These are phyloP conservation scores for Pichia manshurica DNA, from an alignment of 805 yeast genomes.

Conservation along the genomic window DNA sequence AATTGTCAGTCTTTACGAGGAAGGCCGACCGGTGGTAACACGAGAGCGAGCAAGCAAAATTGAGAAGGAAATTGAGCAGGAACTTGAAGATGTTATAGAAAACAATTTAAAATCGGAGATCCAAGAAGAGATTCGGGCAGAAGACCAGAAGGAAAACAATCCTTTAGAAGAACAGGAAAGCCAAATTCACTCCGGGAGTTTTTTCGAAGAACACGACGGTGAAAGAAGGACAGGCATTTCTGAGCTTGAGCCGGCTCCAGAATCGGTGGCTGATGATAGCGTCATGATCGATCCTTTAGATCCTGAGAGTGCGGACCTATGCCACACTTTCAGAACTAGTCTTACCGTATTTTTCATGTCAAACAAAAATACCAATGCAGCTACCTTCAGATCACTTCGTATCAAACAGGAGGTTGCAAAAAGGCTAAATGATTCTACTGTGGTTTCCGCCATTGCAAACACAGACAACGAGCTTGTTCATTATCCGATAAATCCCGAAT, in stretches of 20 bases:
- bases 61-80: too few relatives aligned
- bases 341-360: slow-evolving; percentile 19
- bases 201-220: background rate
- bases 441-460: background rate
- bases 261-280: background rate
- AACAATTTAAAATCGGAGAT: too few relatives aligned
- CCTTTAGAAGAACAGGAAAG: background rate
- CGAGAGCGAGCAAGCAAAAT: too few relatives aligned
- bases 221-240: background rate
- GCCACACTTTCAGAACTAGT: slow-evolving; percentile 2
- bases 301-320: background rate
- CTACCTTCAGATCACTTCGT: slow-evolving; percentile 2
- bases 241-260: slow-evolving; percentile 5
- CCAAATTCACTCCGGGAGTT: too few relatives aligned
- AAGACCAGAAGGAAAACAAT: background rate
- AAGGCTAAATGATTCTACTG: background rate
- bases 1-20: slow-evolving; percentile 8
- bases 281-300: background rate
- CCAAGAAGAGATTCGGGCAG: too few relatives aligned
- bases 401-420: background rate
- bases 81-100: background rate
- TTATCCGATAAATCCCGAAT: slow-evolving; percentile 7
- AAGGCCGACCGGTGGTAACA: too few relatives aligned
- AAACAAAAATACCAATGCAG: slow-evolving; percentile 3
- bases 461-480: background rate